phyloP scores from a whole-genome alignment of 805 yeast genomes.

The Metschnikowia lunata region DNA sequence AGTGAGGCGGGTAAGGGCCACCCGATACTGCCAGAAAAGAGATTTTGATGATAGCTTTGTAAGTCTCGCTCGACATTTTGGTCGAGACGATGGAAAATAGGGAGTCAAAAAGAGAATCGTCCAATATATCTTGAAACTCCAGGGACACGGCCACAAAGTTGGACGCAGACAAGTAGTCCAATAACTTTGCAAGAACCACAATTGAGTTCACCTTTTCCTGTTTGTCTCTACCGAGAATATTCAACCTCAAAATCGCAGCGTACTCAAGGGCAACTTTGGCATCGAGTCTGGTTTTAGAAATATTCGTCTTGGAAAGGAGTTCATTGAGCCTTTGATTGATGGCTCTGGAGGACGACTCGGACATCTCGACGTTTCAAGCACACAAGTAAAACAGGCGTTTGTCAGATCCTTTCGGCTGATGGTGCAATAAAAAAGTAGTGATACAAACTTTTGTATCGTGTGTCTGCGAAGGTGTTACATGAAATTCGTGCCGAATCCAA shows the following conservation, averaged over 20 bases:
- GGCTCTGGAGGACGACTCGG: conserved; percentile 35
- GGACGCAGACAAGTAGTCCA: conserved; percentile 35
- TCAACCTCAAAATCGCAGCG: conserved; percentile 34
- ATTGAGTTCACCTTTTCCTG: conserved; percentile 51
- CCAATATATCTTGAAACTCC: conserved; percentile 32
- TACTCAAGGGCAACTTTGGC: conserved; percentile 29
- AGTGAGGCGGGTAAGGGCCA: conserved; percentile 34
- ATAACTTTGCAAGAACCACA: conserved; percentile 48
- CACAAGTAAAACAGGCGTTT: no score
- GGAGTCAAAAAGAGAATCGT: conserved; percentile 36
- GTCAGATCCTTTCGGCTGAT: no score
- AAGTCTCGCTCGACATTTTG: conserved; percentile 42
- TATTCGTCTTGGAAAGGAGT: conserved; percentile 32
- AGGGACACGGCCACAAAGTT: conserved; percentile 39
- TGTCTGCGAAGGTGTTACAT: background rate
- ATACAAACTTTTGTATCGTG: background rate
- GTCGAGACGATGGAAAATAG: conserved; percentile 39
- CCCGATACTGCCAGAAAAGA: conserved; percentile 42
- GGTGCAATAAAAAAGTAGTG: background rate
- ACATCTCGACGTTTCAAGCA: conserved; percentile 18
- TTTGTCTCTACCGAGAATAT: conserved; percentile 44
- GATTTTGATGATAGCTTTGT: conserved; percentile 43
- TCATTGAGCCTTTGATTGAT: conserved; percentile 43
- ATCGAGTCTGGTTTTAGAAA: conserved; percentile 30
- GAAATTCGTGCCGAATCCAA: no score